Conservation (phyloP, 768 basidiomycete genomes). For the Mycena polygramma region DNA sequence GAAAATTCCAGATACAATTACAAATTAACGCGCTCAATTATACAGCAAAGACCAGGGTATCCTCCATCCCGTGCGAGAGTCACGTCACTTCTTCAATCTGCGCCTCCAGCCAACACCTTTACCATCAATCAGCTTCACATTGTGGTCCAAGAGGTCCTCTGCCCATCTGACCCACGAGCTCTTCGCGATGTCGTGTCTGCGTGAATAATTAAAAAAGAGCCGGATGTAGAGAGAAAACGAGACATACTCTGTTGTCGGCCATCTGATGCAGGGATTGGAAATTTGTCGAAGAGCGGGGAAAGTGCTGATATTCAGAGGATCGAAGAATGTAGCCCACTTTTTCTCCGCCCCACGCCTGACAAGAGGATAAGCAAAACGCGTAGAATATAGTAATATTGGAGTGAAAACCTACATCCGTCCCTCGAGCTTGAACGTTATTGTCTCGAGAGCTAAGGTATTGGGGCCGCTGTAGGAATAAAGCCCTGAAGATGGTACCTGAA, state of each 20-base stretch:
- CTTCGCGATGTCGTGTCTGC: slow-evolving; percentile 30
- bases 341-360: slow-evolving; percentile 19
- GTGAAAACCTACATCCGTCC: neutral
- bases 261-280: slow-evolving; percentile 9
- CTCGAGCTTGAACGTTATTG: slow-evolving; percentile 14
- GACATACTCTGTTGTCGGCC: slow-evolving; percentile 27
- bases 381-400: too few relatives aligned
- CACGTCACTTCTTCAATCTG: slow-evolving; percentile 15
- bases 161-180: slow-evolving; percentile 24
- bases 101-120: slow-evolving; percentile 24
- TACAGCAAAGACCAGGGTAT: too few relatives aligned
- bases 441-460: slow-evolving; percentile 5
- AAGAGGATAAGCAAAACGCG: neutral
- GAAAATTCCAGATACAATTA: too few relatives aligned
- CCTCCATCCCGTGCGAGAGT: too few relatives aligned
- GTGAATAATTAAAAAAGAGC: neutral
- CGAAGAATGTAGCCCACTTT: slow-evolving; percentile 28
- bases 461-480: neutral
- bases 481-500: slow-evolving; percentile 6
- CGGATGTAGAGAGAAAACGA: neutral
- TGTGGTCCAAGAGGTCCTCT: slow-evolving; percentile 13
- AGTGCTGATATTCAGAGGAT: neutral
- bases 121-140: slow-evolving; percentile 20
- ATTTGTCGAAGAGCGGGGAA: slow-evolving; percentile 23
- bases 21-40: too few relatives aligned